Conservation (phyloP, 2,329 filamentous ascomycete species). For the Monosporascus sp. region DNA sequence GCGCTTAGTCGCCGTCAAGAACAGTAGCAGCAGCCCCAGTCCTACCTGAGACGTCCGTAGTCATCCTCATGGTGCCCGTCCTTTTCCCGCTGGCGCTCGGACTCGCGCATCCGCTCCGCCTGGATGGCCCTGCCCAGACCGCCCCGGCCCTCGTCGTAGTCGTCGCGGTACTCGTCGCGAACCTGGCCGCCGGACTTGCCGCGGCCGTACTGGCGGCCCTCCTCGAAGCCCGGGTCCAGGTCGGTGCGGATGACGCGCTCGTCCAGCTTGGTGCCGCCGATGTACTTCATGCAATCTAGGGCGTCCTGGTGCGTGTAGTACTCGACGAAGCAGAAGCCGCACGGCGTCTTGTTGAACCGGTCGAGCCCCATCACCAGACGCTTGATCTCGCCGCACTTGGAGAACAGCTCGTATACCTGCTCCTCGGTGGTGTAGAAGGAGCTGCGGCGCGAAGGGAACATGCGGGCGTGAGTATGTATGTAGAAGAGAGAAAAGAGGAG, state of each 20-base stretch:
- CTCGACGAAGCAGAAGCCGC: slow-evolving; percentile 98
- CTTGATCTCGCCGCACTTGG: slow-evolving; percentile 97
- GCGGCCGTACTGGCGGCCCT: slow-evolving; percentile 91
- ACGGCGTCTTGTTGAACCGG: slow-evolving; percentile 94
- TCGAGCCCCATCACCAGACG: slow-evolving; percentile 96
- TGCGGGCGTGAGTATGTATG: neutral
- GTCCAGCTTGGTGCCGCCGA: slow-evolving; percentile 95
- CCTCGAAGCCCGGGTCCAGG: slow-evolving; percentile 90
- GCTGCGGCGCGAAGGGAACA: slow-evolving; percentile 33
- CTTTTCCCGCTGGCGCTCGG: slow-evolving; percentile 36
- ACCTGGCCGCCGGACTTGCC: slow-evolving; percentile 97
- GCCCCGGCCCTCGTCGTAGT: slow-evolving; percentile 91
- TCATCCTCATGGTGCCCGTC: slow-evolving; percentile 47
- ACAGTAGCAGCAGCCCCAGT: too few species aligned
- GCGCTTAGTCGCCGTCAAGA: too few species aligned
- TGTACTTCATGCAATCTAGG: slow-evolving; percentile 96
- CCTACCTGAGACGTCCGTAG: slow-evolving; percentile 51
- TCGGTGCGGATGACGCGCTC: slow-evolving; percentile 95
- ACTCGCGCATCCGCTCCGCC: slow-evolving; percentile 32
- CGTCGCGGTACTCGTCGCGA: slow-evolving; percentile 93
- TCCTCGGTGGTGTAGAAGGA: slow-evolving; percentile 99
- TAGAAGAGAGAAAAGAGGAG: neutral
- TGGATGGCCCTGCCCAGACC: slow-evolving; percentile 78
- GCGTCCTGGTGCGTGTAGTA: slow-evolving; percentile 98
- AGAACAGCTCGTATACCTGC: slow-evolving; percentile 95